Base-by-base conservation (phyloP, 2,329 filamentous ascomycete species). In the Penicillium sp. region DNA sequence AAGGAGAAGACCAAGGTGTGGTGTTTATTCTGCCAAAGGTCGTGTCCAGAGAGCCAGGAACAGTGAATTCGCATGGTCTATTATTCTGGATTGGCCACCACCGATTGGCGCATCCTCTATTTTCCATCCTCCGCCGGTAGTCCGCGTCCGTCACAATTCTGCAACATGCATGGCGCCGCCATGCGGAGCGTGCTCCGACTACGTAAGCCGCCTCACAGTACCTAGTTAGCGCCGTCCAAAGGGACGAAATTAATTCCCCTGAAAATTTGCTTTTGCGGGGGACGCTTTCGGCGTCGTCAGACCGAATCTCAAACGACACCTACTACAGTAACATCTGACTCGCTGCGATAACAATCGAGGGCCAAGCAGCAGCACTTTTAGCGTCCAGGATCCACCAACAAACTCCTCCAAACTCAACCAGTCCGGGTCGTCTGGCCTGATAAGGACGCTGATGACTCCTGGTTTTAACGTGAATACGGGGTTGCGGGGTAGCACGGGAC, bases 181-280 rank as follows among this genome's bases (percentile, higher is more conserved):
- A 57, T 37, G 47, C 48, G 49, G 55, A 58, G 55, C n/a, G 41
- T 22, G 42, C 55, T 58, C 49, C 50, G 55, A 49, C 41, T 41
- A 41, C n/a, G 15, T 20, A 58, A 54, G 39, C 55, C 41, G 47
- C 17, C 51, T 4, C 12, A n/a, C 4, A 45, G 12, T 22, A 22
- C 20, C 20, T 20, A 2, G n/a, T 20, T 37, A 50, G 31, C 15
- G n/a, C 34, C 47, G 20, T 15, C 20, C 31, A 28, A 37, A 35
- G 31, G 47, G 31, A 15, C 5, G 25, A 3, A 15, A 22, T 15
- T 37, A 20, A 37, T 37, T 50, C 35, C 12, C 20, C 28, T 35
- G 47, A 31, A 50, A 37, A 38, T 50, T 50, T 50, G 48, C 14
- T 3, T 50, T 37, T 37, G 48, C 31, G 48, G 48, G 31, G 48